phyloP scores from a whole-genome alignment of 2,329 filamentous ascomycete species.

The Colletotrichum higginsianum region DNA sequence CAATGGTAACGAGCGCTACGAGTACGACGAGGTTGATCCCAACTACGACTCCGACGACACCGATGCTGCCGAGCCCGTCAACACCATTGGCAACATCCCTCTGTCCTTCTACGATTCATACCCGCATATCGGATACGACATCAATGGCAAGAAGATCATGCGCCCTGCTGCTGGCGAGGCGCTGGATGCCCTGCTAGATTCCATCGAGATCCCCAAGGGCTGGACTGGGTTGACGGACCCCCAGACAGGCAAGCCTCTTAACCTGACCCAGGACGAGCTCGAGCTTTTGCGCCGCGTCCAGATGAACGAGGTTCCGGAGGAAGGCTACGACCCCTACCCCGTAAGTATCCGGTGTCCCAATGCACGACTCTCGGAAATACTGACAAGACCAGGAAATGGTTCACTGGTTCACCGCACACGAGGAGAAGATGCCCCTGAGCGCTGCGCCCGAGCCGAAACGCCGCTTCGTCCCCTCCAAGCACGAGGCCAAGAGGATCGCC shows the following conservation, averaged over 20 bases:
- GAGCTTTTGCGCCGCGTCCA: constrained; percentile 91
- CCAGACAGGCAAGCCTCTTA: constrained; percentile 90
- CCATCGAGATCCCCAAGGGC: constrained; percentile 95
- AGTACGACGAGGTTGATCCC: constrained; percentile 94
- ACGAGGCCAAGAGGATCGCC: constrained; percentile 96
- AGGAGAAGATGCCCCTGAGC: constrained; percentile 95
- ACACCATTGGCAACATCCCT: constrained; percentile 96
- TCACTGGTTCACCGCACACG: constrained; percentile 92
- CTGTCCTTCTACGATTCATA: constrained; percentile 97
- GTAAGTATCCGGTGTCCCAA: constrained; percentile 59
- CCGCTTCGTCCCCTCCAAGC: constrained; percentile 95
- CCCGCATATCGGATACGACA: constrained; percentile 98
- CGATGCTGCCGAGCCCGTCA: constrained; percentile 82
- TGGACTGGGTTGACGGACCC: constrained; percentile 98
- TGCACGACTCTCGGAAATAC: constrained; percentile 36
- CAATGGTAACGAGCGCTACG: constrained; percentile 90
- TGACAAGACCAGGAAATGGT: constrained; percentile 76
- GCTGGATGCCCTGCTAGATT: constrained; percentile 92
- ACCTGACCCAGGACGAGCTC: constrained; percentile 89
- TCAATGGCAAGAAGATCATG: constrained; percentile 98
- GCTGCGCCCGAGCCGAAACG: constrained; percentile 96
- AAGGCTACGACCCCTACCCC: constrained; percentile 93
- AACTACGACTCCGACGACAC: constrained; percentile 97
- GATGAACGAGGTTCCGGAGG: constrained; percentile 87
- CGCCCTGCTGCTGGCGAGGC: constrained; percentile 94